Evolutionary conservation across 2,329 filamentous ascomycete species (phyloP), one percentile per base, ranked within the genome.

Genomic region (Macrophomina phaseolina): DNA sequence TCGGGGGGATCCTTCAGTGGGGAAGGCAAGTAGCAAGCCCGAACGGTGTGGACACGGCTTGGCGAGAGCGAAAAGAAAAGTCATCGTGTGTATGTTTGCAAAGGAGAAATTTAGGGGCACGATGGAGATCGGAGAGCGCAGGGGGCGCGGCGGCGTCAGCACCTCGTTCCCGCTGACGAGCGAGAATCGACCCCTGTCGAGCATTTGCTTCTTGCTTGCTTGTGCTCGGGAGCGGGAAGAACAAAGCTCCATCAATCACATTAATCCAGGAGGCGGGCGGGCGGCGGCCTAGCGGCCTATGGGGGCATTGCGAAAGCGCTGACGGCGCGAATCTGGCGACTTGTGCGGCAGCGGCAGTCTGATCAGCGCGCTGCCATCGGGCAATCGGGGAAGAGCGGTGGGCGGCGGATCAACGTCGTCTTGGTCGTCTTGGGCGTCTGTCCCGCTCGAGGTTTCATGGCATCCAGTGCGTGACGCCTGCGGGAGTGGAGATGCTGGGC

Each of bases 231-330:
- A 61, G 58, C 58, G 58, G 58, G 58, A 61, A 61, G 58, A 61
- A 61, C 58, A 61, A 61, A 61, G 58, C 30, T 61, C 58, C 58
- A 61, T 61, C 58, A 61, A 61, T 61, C 58, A 61, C 40, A 60
- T 60, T 60, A 46, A 60, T 46, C 55, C 55, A 60, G 55, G 55
- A 60, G 55, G 23, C 28, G 55, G 55, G 55, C 55, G 28, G 55
- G 55, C 42, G 55, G 23, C 28, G 55, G 38, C 38, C 55, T 60
- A 49, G 58, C 42, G 58, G 58, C 58, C 42, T 61, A 60, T 60
- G 56, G 56, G 40, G 18, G 56, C 40, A 23, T 38, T 34, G 56
- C 56, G 40, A 60, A 60, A 60, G 56, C 40, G 56, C 56, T 60
- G 56, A 60, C 56, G 56, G 16, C 40, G 40, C 55, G 55, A 60